phyloP scores from a whole-genome alignment of 768 basidiomycete species.

The Cystobasidium tubakii region DNA sequence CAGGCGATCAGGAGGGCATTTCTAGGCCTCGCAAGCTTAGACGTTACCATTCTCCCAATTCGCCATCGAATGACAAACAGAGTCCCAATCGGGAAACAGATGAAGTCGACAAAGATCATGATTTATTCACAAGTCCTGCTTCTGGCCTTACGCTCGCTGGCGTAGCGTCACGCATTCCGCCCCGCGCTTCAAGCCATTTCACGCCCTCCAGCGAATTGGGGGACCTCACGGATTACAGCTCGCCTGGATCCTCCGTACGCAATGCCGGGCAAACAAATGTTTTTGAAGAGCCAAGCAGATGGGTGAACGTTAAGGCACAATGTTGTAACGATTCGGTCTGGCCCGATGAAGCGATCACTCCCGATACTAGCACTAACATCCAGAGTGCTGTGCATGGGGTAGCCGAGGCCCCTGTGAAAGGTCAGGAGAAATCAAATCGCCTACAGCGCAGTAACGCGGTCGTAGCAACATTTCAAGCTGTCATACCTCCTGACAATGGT shows the following conservation, averaged over 20 bases:
- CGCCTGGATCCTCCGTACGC: background rate
- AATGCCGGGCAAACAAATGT: background rate
- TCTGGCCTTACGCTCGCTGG: background rate
- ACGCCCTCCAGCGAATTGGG: background rate
- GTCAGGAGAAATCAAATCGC: background rate
- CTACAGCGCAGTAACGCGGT: background rate
- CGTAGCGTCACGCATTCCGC: too few species aligned
- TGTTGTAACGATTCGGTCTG: background rate
- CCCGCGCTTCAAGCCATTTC: too few species aligned
- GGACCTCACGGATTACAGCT: background rate
- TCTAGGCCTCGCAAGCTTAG: conserved; percentile 86
- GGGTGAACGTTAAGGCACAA: background rate
- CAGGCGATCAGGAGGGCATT: conserved; percentile 38
- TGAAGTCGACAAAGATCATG: conserved; percentile 75
- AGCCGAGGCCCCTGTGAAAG: background rate
- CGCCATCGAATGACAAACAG: conserved; percentile 90
- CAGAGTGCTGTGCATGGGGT: background rate
- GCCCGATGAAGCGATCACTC: background rate
- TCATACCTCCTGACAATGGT: background rate
- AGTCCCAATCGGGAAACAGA: conserved; percentile 73
- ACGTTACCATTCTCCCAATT: conserved; percentile 87
- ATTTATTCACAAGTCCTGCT: conserved; percentile 64
- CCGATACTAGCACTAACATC: background rate
- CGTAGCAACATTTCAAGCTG: background rate
- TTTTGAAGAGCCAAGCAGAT: too few species aligned